phyloP scores from a whole-genome alignment of 73 alveolate genomes.

The Blepharisma japonicum region DNA sequence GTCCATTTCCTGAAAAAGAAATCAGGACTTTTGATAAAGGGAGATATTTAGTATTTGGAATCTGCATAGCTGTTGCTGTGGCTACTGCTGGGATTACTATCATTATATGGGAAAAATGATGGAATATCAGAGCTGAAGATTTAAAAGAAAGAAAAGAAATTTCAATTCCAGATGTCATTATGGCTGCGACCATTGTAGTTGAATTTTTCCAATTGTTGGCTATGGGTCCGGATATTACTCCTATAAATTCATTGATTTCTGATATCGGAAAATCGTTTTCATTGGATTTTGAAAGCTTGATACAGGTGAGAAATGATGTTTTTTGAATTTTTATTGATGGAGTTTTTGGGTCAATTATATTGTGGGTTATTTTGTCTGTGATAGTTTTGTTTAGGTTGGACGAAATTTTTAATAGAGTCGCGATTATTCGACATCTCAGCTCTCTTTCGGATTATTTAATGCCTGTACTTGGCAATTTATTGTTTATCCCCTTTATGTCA shows the following conservation, averaged over 20 bases:
- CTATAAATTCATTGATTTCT: too few species aligned
- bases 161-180: neutral
- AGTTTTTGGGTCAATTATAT: too few species aligned
- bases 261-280: too few species aligned
- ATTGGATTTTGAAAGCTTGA: too few species aligned
- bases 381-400: too few species aligned
- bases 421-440: too few species aligned
- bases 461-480: constrained; percentile 24
- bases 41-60: neutral
- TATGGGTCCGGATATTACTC: constrained; percentile 9
- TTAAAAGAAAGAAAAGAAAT: neutral
- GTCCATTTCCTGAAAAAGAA: constrained; percentile 24
- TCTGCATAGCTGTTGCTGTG: neutral
- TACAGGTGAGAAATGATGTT: too few species aligned
- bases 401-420: too few species aligned
- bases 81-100: neutral
- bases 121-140: neutral
- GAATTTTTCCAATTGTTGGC: constrained; percentile 33
- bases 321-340: too few species aligned
- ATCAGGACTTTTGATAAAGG: neutral
- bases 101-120: neutral
- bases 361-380: too few species aligned
- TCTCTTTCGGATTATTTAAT: neutral
- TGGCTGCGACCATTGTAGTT: neutral
- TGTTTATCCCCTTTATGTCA: constrained; percentile 18